Evolutionary conservation across 805 yeast genomes (phyloP), one percentile per base, ranked within the genome.

Genomic region (Zygosaccharomyces rouxii): DNA sequence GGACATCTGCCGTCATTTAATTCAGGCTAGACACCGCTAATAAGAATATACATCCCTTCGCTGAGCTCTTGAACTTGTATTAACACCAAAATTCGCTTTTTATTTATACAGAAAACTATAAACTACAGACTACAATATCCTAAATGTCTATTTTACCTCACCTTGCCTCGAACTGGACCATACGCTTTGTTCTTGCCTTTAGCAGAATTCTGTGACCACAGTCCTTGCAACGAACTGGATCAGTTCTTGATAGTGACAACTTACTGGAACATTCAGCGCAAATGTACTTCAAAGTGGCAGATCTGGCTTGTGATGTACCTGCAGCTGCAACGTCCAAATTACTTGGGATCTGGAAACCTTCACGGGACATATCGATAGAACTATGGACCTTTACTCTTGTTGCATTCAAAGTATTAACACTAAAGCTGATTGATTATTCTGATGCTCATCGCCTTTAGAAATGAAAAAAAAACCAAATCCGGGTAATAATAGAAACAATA

Each of bases 201-300:
- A 92, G 88, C 54, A 94, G 75, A 52, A 94, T 97, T 73, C 99
- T 85, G 74, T 94, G 98, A 55, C 99, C 99, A 72, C 99, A 94
- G 59, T 90, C 96, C 72, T 89, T 90, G 74, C 99, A 94, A 74
- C 98, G 86, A 55, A 94, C 96, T 26, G 98, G 96, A 69, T 94
- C 99, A 58, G 86, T 88, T 72, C 92, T 89, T 46, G 89, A 83
- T 57, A 94, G 79, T 2, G 95, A 81, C 59, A 90, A 85, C 47
- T 84, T 83, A 48, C 90, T 80, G 7, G 97, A 96, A 72, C 99
- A 94, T 74, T 89, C 94, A 38, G 98, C 96, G 71, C 99, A 92
- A 66, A 89, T 83, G 72, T 92, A 92, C 63, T 86, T 87, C 59
- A 89, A 94, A 48, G 97, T 96, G 62, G 83, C 84, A 50, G 83